Conservation (phyloP, 78 protist species). For the Dictyostelium capitatum region DNA sequence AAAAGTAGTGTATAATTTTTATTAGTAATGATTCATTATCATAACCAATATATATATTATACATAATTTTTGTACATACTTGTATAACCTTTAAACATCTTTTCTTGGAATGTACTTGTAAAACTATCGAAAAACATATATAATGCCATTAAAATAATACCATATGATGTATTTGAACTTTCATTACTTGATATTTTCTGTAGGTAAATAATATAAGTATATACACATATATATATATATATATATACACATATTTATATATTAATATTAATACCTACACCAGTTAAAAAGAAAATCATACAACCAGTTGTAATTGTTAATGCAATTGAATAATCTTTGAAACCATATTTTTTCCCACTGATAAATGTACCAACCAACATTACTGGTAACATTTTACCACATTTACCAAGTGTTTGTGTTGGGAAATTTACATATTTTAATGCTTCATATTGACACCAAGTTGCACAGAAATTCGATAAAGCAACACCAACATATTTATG, state of each 20-base stretch:
- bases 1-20: not conserved
- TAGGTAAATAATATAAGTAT: not conserved
- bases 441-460: conserved; percentile 88
- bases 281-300: conserved; percentile 80
- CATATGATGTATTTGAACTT: not conserved
- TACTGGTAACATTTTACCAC: conserved; percentile 84
- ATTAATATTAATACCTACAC: conserved; percentile 12
- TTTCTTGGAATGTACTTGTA: conserved; percentile 81
- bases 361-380: conserved; percentile 74
- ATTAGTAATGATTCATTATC: not conserved
- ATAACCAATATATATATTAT: too few species aligned
- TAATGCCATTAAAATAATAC: conserved; percentile 42
- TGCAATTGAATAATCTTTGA: conserved; percentile 60
- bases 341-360: conserved; percentile 35
- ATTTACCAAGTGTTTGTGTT: conserved; percentile 85
- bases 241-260: not conserved
- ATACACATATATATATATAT: too few species aligned
- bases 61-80: not conserved
- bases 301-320: conserved; percentile 71
- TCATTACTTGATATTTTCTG: conserved; percentile 53
- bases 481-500: conserved; percentile 59
- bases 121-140: conserved; percentile 82
- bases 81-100: conserved; percentile 69
- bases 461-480: conserved; percentile 79
- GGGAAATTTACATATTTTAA: conserved; percentile 86